These are phyloP conservation scores for Talaromyces sp. DNA, from an alignment of 2,329 filamentous ascomycete genomes.

Conservation along the genomic window DNA sequence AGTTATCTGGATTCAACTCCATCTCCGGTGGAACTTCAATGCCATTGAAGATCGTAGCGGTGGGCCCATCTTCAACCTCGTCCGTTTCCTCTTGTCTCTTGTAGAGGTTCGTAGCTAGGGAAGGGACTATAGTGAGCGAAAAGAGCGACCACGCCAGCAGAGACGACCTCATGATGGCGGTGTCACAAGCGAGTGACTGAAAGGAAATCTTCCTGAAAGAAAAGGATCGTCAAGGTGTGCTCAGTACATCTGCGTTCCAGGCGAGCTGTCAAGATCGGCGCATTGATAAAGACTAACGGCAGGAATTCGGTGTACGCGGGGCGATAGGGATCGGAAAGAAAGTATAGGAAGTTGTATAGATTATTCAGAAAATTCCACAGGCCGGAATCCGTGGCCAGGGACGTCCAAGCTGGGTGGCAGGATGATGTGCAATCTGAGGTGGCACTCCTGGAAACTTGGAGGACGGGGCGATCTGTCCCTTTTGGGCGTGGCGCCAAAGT, in stretches of 20 bases:
- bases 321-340: background rate
- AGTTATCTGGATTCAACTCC: slow-evolving; percentile 49
- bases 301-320: background rate
- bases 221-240: slow-evolving; percentile 5
- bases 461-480: slow-evolving; percentile 11
- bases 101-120: slow-evolving; percentile 31
- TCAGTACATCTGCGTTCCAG: slow-evolving; percentile 9
- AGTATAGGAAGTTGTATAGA: background rate
- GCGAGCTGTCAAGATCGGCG: slow-evolving; percentile 10
- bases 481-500: slow-evolving; percentile 18
- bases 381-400: slow-evolving; percentile 9
- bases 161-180: slow-evolving; percentile 39
- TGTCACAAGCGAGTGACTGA: slow-evolving; percentile 23
- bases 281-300: slow-evolving; percentile 9
- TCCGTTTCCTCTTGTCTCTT: slow-evolving; percentile 27
- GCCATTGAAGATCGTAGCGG: slow-evolving; percentile 51
- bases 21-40: slow-evolving; percentile 52
- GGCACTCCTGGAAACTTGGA: slow-evolving; percentile 16
- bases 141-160: slow-evolving; percentile 39
- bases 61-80: slow-evolving; percentile 22
- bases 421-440: slow-evolving; percentile 5
- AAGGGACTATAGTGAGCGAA: slow-evolving; percentile 37
- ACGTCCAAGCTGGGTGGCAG: slow-evolving; percentile 4
- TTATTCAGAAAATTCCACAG: background rate
- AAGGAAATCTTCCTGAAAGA: slow-evolving; percentile 1